These are phyloP conservation scores for sweet orange (Citrus sinensis) DNA, from an alignment of 345 rosid species.

Conservation along the genomic window DNA sequence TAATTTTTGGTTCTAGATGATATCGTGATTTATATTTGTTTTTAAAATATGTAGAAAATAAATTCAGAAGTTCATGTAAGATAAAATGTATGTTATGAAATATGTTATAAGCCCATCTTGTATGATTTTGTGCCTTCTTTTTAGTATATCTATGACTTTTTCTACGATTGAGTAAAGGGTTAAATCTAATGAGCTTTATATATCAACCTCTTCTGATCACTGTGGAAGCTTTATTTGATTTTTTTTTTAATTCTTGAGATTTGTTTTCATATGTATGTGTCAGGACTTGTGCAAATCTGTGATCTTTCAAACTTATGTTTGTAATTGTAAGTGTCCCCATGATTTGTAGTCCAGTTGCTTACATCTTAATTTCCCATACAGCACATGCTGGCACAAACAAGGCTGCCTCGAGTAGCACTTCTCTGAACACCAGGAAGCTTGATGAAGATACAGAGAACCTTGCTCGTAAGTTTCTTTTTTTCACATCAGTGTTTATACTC, in stretches of 20 bases:
- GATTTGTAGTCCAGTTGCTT: background rate
- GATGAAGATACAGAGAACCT: constrained; percentile 95
- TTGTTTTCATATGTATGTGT: background rate
- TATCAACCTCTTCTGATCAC: background rate
- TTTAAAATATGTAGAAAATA: background rate
- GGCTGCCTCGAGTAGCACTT: constrained; percentile 89
- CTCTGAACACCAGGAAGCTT: constrained; percentile 89
- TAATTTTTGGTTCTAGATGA: background rate
- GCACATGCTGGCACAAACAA: constrained; percentile 86
- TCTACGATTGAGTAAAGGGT: background rate
- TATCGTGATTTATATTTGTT: background rate
- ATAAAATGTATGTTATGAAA: background rate
- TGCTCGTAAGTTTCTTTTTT: constrained; percentile 55
- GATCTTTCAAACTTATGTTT: background rate
- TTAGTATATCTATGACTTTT: background rate
- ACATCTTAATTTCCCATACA: constrained; percentile 24
- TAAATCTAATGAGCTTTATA: background rate
- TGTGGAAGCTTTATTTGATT: background rate
- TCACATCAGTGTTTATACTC: background rate
- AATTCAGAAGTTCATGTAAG: background rate
- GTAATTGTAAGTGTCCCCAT: background rate
- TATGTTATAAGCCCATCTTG: background rate
- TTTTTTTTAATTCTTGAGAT: background rate
- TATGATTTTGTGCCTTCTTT: background rate
- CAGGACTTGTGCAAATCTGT: background rate